Evolutionary conservation across 768 basidiomycete species (phyloP), one percentile per base, ranked within the genome.

Genomic region (Tremella mesenterica): DNA sequence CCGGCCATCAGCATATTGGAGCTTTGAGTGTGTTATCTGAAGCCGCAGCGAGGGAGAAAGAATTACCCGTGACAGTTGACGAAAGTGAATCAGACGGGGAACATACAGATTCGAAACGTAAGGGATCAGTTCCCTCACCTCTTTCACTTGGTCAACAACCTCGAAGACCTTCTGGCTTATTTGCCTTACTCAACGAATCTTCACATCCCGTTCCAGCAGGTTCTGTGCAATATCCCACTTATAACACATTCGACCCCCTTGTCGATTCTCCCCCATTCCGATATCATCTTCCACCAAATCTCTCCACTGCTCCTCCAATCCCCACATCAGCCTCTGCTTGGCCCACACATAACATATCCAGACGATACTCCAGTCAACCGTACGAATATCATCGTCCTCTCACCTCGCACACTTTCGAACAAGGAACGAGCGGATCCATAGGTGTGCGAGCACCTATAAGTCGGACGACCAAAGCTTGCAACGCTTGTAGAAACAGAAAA

Each of bases 381-480:
- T 60, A 64, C 53, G 65, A 67, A 25, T 50, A 53, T 44, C 29
- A 48, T 25, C 51, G 50, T 27, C 38, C n/a, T 14, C n/a, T n/a
- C n/a, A 23, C n/a, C 14, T 16, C 30, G 54, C 16, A 39, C 53
- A n/a, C 38, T 47, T 9, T 44, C 54, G 2, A 51, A 34, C 33
- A 34, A 23, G 38, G 38, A n/a, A 41, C 23, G 6, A 23, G 38
- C 6, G 23, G n/a, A 23, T n/a, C 18, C 7, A 56, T 59, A 26
- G 63, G 64, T 1, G 59, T 59, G 10, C 47, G 71, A 34, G 65
- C 64, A 13, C 71, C 71, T 1, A 72, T 72, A 18, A 66, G 63
- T 16, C 54, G 71, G 3, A 70, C 69, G 0, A 72, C 71, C 14
- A 72, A 72, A 39, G 71, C 71, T 14, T 72, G 71, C 52, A 72